Evolutionary conservation across 768 basidiomycete genomes (phyloP).

Genomic region (Cystobasidium onofrii): DNA sequence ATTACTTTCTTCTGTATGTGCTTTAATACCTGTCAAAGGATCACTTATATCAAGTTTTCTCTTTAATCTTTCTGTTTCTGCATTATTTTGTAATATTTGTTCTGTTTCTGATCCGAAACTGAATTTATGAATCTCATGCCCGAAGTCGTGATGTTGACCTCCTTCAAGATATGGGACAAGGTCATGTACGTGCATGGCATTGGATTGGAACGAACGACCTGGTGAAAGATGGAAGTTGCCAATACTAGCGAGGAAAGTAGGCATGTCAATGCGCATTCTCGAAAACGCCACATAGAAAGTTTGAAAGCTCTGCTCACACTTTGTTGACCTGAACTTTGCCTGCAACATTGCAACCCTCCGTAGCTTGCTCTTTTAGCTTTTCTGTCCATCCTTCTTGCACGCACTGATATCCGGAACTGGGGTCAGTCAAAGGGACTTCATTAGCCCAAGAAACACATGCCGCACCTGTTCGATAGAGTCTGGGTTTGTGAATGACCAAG

Average conservation of each 20-base stretch:
- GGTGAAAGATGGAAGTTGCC: slow-evolving; percentile 93
- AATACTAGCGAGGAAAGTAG: too few relatives aligned
- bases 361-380: slow-evolving; percentile 79
- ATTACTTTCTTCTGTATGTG: slow-evolving; percentile 61
- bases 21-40: slow-evolving; percentile 61
- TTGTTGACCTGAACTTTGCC: slow-evolving; percentile 93
- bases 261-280: too few relatives aligned
- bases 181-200: slow-evolving; percentile 68
- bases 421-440: too few relatives aligned
- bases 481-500: slow-evolving; percentile 91
- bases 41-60: slow-evolving; percentile 64
- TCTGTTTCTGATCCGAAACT: slow-evolving; percentile 56
- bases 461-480: slow-evolving; percentile 87
- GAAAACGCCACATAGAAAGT: too few relatives aligned
- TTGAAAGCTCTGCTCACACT: too few relatives aligned
- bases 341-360: slow-evolving; percentile 87
- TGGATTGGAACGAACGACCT: slow-evolving; percentile 87
- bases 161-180: slow-evolving; percentile 90
- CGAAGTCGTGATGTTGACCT: slow-evolving; percentile 83
- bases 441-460: too few relatives aligned
- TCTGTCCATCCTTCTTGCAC: slow-evolving; percentile 89
- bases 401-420: slow-evolving; percentile 56
- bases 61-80: slow-evolving; percentile 45
- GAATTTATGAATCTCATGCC: slow-evolving; percentile 73
- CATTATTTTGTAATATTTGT: slow-evolving; percentile 35